Evolutionary conservation across 2,329 filamentous ascomycete species (phyloP).

Genomic region (Corinectria fuckeliana): DNA sequence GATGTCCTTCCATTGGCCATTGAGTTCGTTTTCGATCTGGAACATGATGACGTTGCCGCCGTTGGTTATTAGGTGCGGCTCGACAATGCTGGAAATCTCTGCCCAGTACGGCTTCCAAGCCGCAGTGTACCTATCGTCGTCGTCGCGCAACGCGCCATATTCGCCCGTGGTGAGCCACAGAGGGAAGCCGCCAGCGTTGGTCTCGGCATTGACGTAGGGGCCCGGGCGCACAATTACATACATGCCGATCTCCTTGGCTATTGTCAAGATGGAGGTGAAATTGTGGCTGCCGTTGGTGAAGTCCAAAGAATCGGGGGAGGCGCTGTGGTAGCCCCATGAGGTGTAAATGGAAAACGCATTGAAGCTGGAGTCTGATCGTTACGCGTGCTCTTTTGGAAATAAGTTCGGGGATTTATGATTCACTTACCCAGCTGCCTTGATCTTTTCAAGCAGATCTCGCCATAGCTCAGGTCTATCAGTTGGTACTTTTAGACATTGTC

Average conservation of each 20-base stretch:
- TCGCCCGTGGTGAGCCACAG: conserved; percentile 68
- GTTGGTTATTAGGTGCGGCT: conserved; percentile 61
- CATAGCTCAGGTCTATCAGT: conserved; percentile 44
- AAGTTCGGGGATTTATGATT: background rate
- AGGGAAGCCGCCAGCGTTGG: conserved; percentile 67
- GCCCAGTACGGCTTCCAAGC: conserved; percentile 62
- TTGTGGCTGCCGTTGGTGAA: conserved; percentile 49
- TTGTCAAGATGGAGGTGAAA: conserved; percentile 54
- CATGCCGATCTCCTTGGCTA: conserved; percentile 55
- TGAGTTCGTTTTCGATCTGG: conserved; percentile 63
- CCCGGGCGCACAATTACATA: conserved; percentile 58
- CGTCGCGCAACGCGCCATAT: conserved; percentile 59
- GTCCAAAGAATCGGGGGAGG: conserved; percentile 41
- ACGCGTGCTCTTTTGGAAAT: background rate
- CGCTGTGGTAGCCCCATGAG: conserved; percentile 51
- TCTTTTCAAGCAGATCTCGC: conserved; percentile 51
- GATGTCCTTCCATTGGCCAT: conserved; percentile 51
- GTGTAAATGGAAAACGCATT: conserved; percentile 52
- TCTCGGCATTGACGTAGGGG: conserved; percentile 69
- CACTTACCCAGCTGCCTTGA: conserved; percentile 48
- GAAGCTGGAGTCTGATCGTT: conserved; percentile 39
- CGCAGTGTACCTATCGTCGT: conserved; percentile 58
- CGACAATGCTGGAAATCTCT: conserved; percentile 56
- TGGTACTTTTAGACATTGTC: fast-evolving
- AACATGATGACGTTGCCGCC: conserved; percentile 63